phyloP scores from a whole-genome alignment of 345 rosid genomes.

The Eucalyptus polyanthemos region DNA sequence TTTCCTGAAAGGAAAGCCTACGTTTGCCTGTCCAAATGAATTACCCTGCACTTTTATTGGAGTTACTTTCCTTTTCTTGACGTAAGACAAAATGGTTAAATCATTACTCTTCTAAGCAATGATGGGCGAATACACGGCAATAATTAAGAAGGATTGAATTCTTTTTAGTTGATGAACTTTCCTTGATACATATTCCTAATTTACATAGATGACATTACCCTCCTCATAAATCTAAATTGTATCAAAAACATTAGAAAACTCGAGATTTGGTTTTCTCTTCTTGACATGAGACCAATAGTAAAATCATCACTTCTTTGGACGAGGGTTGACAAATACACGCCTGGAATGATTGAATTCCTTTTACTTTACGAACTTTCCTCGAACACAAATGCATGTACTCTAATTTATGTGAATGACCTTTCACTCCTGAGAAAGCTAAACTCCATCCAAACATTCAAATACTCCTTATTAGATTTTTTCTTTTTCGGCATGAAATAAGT shows the following conservation, averaged over 20 bases:
- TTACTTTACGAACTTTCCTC: neutral
- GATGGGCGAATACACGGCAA: neutral
- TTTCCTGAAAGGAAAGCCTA: neutral
- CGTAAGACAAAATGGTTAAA: neutral
- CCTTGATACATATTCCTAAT: neutral
- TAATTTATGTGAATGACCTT: neutral
- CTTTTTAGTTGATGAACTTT: neutral
- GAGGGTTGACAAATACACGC: neutral
- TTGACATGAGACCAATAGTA: neutral
- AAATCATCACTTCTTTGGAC: neutral
- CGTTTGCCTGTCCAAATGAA: neutral
- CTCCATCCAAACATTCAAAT: neutral
- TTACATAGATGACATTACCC: neutral
- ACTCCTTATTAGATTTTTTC: neutral
- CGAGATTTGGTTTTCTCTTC: neutral
- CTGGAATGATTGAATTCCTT: neutral
- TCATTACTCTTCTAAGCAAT: neutral
- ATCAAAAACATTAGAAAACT: neutral
- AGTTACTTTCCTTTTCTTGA: neutral
- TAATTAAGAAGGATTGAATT: neutral
- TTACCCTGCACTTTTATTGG: neutral
- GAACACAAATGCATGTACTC: neutral
- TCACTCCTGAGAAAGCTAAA: neutral
- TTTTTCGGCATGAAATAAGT: rapidly evolving
- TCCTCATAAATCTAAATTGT: neutral